phyloP scores from a whole-genome alignment of 441 rosid species.

The Cnidoscolus chayamansa region DNA sequence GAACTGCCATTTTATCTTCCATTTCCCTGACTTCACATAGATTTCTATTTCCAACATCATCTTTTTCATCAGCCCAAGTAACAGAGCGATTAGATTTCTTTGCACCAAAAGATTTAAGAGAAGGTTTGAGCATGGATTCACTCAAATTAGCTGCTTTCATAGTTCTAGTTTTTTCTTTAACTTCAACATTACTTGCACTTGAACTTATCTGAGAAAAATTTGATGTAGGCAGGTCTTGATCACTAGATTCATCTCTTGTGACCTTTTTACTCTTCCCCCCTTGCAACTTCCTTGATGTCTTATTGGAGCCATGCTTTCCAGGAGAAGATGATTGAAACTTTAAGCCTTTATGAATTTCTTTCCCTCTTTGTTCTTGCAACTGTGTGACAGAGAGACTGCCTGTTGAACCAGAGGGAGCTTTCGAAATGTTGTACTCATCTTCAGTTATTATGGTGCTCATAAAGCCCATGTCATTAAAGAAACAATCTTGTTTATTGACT shows the following conservation, averaged over 20 bases:
- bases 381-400: slow-evolving; percentile 27
- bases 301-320: slow-evolving; percentile 24
- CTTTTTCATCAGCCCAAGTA: slow-evolving; percentile 74
- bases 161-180: slow-evolving; percentile 27
- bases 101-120: slow-evolving; percentile 56
- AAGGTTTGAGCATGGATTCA: slow-evolving; percentile 51
- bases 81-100: slow-evolving; percentile 52
- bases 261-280: slow-evolving; percentile 25
- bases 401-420: slow-evolving; percentile 36
- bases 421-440: slow-evolving; percentile 60
- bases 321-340: slow-evolving; percentile 38
- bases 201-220: slow-evolving; percentile 27
- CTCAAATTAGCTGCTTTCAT: slow-evolving; percentile 32
- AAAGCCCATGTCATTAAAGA: slow-evolving; percentile 55
- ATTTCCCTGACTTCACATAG: slow-evolving; percentile 52
- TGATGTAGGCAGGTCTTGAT: slow-evolving; percentile 30
- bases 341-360: slow-evolving; percentile 25
- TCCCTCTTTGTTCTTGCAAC: slow-evolving; percentile 31
- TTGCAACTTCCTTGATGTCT: slow-evolving; percentile 29
- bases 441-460: slow-evolving; percentile 53
- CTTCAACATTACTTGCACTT: slow-evolving; percentile 17
- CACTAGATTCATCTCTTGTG: slow-evolving; percentile 23
- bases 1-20: slow-evolving; percentile 28
- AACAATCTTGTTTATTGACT: slow-evolving; percentile 28
- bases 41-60: slow-evolving; percentile 30